Base-by-base conservation (phyloP, 2,329 filamentous ascomycete genomes). In the Cytospora mali region DNA sequence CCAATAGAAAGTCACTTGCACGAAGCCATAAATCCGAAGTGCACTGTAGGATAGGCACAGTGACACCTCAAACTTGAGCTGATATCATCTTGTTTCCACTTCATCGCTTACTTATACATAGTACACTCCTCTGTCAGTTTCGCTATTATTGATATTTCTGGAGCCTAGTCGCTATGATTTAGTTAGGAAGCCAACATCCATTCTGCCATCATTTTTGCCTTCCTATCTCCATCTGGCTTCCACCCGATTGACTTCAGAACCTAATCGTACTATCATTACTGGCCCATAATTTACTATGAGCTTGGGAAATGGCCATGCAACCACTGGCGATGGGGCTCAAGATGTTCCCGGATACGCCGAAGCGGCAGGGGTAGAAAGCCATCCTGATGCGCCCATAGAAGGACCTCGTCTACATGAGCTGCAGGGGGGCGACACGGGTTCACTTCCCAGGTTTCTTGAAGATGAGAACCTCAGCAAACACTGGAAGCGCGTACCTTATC, bases 401-500 rank as follows among this genome's bases (percentile, higher is more conserved):
- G 69, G 71, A 58, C 70, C 70, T 52, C 73, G 71, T 23, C 75
- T 84, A 67, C 78, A 78, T 52, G 75, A 82, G 66, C 73, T 85
- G 67, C 80, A 80, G 64, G 77, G 75, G 58, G 75, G 77, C 66
- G 72, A 72, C 56, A 71, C 71, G 39, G 74, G 78, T 39, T 80
- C 83, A 9, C 84, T 82, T n/a, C 85, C 85, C 62, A 83, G 84
- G 62, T 87, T 88, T 70, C 74, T 87, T 65, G 83, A 86, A 70
- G 83, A 87, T 60, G 79, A 85, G 66, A 74, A 74, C 29, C 66
- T 75, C 3, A 80, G 77, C 75, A 83, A 81, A 73, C 74, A 75
- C 33, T 83, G 81, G 75, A 81, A 76, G 76, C 88, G 84, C 84
- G 76, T 88, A 53, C 86, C 86, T 1, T 84, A 82, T 68, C 80